These are phyloP conservation scores for Hygrophorus pudorinus DNA, from an alignment of 768 basidiomycete species.

Conservation along the genomic window DNA sequence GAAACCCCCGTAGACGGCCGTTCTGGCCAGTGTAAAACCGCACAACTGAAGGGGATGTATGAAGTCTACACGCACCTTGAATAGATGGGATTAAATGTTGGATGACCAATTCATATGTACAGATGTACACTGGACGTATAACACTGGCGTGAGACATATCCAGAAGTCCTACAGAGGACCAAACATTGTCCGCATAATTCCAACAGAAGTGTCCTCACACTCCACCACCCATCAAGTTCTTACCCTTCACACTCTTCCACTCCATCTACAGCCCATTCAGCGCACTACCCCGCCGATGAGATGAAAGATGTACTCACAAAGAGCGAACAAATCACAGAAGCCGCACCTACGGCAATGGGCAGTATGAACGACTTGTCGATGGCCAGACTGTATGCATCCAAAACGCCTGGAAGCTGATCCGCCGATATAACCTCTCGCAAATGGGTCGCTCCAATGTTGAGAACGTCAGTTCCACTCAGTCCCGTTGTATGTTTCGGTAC, in stretches of 20 bases:
- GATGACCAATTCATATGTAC: too few species aligned
- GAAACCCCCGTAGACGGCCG: too few species aligned
- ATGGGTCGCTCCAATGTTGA: not conserved
- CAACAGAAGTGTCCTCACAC: too few species aligned
- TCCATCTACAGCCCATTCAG: not conserved
- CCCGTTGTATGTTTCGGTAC: not conserved
- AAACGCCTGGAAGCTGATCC: not conserved
- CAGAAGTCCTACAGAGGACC: too few species aligned
- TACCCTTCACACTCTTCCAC: not conserved
- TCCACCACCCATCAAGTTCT: not conserved
- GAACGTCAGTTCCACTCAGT: not conserved
- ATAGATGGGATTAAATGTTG: too few species aligned
- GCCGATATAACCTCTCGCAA: not conserved
- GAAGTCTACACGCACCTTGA: too few species aligned
- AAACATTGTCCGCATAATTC: too few species aligned
- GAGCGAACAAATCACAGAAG: not conserved
- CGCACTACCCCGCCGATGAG: too few species aligned
- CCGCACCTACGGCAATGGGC: not conserved
- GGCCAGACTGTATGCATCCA: not conserved
- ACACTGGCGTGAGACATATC: constrained; percentile 24
- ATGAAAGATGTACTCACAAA: too few species aligned
- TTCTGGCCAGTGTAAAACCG: too few species aligned
- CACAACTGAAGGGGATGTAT: too few species aligned
- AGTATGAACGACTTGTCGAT: not conserved
- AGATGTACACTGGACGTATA: too few species aligned